A percentile compares a stretch with the other conserved stretches of the same genome.
Evolutionary conservation across 2,329 filamentous ascomycete species (phyloP).

Genomic region (Monosporascus ibericus): DNA sequence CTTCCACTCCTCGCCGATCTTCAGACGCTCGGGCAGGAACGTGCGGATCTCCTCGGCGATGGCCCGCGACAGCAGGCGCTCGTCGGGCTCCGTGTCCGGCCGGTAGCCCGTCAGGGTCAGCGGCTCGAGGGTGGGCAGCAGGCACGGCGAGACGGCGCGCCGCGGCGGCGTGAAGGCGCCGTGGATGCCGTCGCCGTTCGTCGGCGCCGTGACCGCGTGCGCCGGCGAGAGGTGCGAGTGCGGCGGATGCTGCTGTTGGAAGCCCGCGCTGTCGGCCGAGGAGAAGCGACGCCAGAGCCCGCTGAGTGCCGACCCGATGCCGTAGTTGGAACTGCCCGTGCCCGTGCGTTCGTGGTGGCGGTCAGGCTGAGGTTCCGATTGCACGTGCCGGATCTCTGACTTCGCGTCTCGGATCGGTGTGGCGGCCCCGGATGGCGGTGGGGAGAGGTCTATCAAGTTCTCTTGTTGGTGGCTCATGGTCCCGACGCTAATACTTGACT

Average conservation of each 20-base stretch:
- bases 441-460: slow-evolving; percentile 25
- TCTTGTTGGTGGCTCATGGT: slow-evolving; percentile 10
- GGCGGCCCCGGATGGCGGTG: slow-evolving; percentile 18
- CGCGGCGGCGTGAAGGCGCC: slow-evolving; percentile 55
- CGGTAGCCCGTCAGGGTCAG: slow-evolving; percentile 64
- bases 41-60: slow-evolving; percentile 91
- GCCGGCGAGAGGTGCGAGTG: slow-evolving; percentile 18
- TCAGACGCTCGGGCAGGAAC: slow-evolving; percentile 77
- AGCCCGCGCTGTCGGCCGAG: slow-evolving; percentile 33
- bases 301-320: slow-evolving; percentile 28
- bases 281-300: slow-evolving; percentile 65
- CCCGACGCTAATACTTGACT: not conserved
- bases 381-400: not conserved
- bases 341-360: slow-evolving; percentile 5
- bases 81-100: slow-evolving; percentile 50
- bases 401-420: slow-evolving; percentile 9
- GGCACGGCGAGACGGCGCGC: slow-evolving; percentile 70
- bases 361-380: not conserved
- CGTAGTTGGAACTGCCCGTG: slow-evolving; percentile 10
- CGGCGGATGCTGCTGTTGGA: slow-evolving; percentile 13
- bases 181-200: slow-evolving; percentile 41
- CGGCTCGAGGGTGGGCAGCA: slow-evolving; percentile 82
- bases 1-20: slow-evolving; percentile 81
- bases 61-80: slow-evolving; percentile 61
- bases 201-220: slow-evolving; percentile 12